These are phyloP conservation scores for Zychaea mexicana DNA, from an alignment of 371 early-diverging fungal genomes.

Conservation along the genomic window DNA sequence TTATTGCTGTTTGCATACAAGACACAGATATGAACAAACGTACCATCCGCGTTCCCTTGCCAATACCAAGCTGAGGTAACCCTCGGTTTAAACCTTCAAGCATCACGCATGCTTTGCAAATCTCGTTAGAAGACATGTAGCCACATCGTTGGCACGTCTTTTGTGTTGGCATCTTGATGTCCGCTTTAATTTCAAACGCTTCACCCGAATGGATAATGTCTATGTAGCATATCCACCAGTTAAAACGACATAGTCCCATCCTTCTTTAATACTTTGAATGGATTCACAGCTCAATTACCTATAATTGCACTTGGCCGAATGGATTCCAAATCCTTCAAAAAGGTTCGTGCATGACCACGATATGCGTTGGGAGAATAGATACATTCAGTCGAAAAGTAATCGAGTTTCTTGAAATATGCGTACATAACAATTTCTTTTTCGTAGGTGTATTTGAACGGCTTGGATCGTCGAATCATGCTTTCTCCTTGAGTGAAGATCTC, in stretches of 20 bases:
- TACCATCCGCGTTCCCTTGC: constrained; percentile 50
- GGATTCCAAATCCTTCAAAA: constrained; percentile 97
- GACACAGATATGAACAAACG: too few species aligned
- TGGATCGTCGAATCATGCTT: constrained; percentile 84
- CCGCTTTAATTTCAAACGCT: constrained; percentile 74
- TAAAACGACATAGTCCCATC: too few species aligned
- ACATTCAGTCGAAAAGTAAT: constrained; percentile 99
- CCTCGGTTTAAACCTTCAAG: constrained; percentile 94
- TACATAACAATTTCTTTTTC: constrained; percentile 99
- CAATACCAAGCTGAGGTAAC: constrained; percentile 69
- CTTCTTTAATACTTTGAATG: too few species aligned
- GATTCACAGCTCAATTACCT: constrained; percentile 49
- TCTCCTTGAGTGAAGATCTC: constrained; percentile 85
- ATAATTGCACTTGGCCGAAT: constrained; percentile 92
- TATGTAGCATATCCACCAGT: too few species aligned
- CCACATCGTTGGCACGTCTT: constrained; percentile 89
- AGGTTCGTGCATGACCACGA: constrained; percentile 95
- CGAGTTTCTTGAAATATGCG: constrained; percentile 98
- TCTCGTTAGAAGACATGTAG: constrained; percentile 88
- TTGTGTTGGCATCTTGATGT: constrained; percentile 70
- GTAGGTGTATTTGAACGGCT: constrained; percentile 99
- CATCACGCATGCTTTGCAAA: constrained; percentile 95
- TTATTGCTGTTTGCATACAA: not conserved
- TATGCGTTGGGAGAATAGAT: constrained; percentile 99
- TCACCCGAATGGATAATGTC: constrained; percentile 97